phyloP scores from a whole-genome alignment of 1,139 yeast genomes.

The Yamadazyma atmosphaerica region DNA sequence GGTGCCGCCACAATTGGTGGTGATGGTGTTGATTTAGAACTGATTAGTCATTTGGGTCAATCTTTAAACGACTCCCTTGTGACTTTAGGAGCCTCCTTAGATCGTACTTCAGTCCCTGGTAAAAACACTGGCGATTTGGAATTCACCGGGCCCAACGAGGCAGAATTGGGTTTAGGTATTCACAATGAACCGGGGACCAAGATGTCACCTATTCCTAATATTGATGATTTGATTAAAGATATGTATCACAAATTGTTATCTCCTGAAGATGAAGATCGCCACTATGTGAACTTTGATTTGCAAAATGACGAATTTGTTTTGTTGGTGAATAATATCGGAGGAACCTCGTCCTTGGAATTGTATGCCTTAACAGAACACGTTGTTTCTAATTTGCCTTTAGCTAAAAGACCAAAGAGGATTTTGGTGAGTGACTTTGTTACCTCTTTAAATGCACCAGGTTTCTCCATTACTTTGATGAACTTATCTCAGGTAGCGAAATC shows the following conservation, averaged over 20 bases:
- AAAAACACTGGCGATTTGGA: constrained; percentile 51
- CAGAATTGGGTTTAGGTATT: constrained; percentile 93
- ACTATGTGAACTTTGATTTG: constrained; percentile 62
- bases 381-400: constrained; percentile 48
- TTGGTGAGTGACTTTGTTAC: constrained; percentile 78
- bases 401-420: constrained; percentile 57
- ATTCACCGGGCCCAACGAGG: constrained; percentile 51
- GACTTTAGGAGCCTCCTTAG: constrained; percentile 87
- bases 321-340: constrained; percentile 79
- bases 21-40: constrained; percentile 19
- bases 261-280: constrained; percentile 61
- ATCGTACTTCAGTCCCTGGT: constrained; percentile 89
- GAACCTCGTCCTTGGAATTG: constrained; percentile 76
- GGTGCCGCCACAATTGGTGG: constrained; percentile 59
- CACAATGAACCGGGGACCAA: constrained; percentile 92
- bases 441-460: constrained; percentile 89
- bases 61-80: constrained; percentile 65
- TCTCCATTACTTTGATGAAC: constrained; percentile 76
- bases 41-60: constrained; percentile 56
- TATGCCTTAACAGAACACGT: constrained; percentile 60
- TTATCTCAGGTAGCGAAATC: constrained; percentile 45
- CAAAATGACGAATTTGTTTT: constrained; percentile 64
- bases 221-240: constrained; percentile 54
- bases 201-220: constrained; percentile 68
- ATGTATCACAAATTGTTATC: constrained; percentile 56